These are phyloP conservation scores for Cercospora zeina DNA, from an alignment of 2,329 filamentous ascomycete species.

Conservation along the genomic window DNA sequence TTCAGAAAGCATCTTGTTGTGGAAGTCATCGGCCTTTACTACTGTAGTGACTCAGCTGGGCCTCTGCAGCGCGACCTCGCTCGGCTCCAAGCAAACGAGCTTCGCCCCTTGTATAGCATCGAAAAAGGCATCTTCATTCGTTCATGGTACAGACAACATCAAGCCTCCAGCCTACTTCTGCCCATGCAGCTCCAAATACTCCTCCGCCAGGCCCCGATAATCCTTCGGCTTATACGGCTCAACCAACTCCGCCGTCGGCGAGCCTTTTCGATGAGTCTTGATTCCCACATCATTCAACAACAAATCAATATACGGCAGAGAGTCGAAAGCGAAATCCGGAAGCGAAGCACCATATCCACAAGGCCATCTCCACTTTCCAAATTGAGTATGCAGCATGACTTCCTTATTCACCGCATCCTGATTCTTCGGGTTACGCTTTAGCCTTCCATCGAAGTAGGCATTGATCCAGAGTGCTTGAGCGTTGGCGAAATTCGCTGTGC, in stretches of 20 bases:
- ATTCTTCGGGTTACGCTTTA: not conserved
- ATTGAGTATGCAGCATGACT: slow-evolving; percentile 13
- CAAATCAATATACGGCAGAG: slow-evolving; percentile 17
- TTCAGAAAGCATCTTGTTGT: too few relatives aligned
- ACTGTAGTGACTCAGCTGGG: too few relatives aligned
- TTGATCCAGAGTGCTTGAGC: slow-evolving; percentile 21
- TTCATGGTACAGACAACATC: too few relatives aligned
- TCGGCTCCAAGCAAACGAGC: too few relatives aligned
- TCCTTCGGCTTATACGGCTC: slow-evolving; percentile 14
- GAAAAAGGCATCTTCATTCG: too few relatives aligned
- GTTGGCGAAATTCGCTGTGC: slow-evolving; percentile 14
- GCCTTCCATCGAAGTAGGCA: slow-evolving; percentile 11
- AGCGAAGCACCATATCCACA: slow-evolving; percentile 11
- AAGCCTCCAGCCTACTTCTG: not conserved
- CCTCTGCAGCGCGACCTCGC: too few relatives aligned
- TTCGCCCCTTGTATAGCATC: too few relatives aligned
- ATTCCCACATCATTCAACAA: slow-evolving; percentile 17
- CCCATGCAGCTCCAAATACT: slow-evolving; percentile 10
- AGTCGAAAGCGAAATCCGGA: slow-evolving; percentile 21
- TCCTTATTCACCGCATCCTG: not conserved
- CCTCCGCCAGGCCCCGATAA: slow-evolving; percentile 13
- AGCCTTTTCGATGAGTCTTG: slow-evolving; percentile 14
- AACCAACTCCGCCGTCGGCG: slow-evolving; percentile 1
- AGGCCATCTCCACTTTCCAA: slow-evolving; percentile 7
- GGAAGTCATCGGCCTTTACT: too few relatives aligned